Conservation (phyloP, 129 eudicot species). For the Chrysanthemum seticuspe region DNA sequence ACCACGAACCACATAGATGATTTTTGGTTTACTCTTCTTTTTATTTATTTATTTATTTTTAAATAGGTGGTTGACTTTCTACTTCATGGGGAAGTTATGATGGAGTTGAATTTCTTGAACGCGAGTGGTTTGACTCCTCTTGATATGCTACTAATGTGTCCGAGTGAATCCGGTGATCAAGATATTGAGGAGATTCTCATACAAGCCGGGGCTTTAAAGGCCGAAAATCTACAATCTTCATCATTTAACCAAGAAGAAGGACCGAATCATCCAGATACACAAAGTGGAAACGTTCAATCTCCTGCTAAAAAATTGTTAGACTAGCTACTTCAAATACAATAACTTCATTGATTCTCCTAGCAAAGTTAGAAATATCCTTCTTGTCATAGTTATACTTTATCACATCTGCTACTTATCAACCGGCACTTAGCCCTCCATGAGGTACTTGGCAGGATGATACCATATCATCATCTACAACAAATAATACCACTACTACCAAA, state of each 20-base stretch:
- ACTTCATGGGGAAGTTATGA: slow-evolving; percentile 20
- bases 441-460: slow-evolving; percentile 43
- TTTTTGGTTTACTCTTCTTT: no score
- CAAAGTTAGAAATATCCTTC: slow-evolving; percentile 32
- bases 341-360: slow-evolving; percentile 36
- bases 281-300: background rate
- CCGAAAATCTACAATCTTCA: slow-evolving; percentile 20
- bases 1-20: no score
- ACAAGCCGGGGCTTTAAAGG: slow-evolving; percentile 28
- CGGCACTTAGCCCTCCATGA: slow-evolving; percentile 50
- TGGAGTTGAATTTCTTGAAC: slow-evolving; percentile 31
- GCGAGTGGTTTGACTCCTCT: slow-evolving; percentile 33
- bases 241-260: slow-evolving; percentile 1
- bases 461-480: slow-evolving; percentile 6
- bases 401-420: slow-evolving; percentile 45
- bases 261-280: background rate
- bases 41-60: no score
- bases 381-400: slow-evolving; percentile 38
- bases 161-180: slow-evolving; percentile 37
- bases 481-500: background rate
- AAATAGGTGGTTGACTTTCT: slow-evolving; percentile 34
- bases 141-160: slow-evolving; percentile 30
- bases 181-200: slow-evolving; percentile 31
- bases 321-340: slow-evolving; percentile 32
- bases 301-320: slow-evolving; percentile 1